Conservation (phyloP, 306 rosid species). For the Gleditsia sinensis region DNA sequence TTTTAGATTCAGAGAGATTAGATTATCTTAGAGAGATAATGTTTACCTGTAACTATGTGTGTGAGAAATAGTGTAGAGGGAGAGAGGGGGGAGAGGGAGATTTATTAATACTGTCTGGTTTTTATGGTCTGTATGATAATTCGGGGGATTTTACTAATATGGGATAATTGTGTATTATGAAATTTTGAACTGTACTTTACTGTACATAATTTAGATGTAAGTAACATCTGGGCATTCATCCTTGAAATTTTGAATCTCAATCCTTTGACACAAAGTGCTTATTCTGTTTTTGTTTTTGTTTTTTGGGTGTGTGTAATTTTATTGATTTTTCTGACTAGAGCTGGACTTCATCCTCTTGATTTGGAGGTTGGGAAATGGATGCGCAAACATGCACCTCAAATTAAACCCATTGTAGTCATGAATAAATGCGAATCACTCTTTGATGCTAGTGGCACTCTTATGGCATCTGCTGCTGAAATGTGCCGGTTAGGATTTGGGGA, state of each 20-base stretch:
- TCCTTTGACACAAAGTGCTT: neutral
- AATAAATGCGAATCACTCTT: constrained; percentile 85
- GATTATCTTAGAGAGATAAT: neutral
- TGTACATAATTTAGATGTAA: neutral
- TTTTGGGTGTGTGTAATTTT: neutral
- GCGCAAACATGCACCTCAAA: constrained; percentile 71
- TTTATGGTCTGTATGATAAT: neutral
- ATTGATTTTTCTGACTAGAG: constrained; percentile 46
- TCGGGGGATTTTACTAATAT: neutral
- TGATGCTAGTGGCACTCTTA: constrained; percentile 58
- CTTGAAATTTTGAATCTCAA: neutral
- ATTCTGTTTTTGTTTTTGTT: constrained; percentile 1
- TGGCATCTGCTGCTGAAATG: constrained; percentile 64
- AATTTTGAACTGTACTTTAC: neutral
- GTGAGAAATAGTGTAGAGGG: neutral
- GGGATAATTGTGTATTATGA: neutral
- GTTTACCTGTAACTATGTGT: neutral
- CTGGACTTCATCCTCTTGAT: constrained; percentile 90
- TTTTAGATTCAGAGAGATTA: too few species aligned
- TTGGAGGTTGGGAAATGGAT: constrained; percentile 91
- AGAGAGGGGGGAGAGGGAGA: neutral
- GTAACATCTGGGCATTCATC: neutral
- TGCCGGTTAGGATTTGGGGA: constrained; percentile 89
- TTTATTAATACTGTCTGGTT: neutral
- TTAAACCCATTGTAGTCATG: constrained; percentile 74